A percentile compares a stretch with the other conserved stretches of the same genome.
Conservation (phyloP, 768 basidiomycete species). For the Lactarius psammicola region DNA sequence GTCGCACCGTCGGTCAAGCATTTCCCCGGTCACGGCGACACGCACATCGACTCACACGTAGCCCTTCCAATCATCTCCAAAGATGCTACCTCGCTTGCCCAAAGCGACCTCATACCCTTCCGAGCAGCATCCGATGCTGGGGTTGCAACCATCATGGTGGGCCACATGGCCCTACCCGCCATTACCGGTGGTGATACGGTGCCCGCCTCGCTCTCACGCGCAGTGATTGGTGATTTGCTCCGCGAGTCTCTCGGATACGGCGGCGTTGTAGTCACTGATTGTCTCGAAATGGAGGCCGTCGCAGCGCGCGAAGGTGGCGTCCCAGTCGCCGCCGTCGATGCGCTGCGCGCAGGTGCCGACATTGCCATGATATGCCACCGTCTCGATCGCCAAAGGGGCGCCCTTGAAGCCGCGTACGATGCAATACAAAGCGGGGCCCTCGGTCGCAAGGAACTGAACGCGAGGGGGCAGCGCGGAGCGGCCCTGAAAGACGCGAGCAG, state of each 20-base stretch:
- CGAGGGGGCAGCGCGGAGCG: conserved; percentile 47
- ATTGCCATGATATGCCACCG: conserved; percentile 76
- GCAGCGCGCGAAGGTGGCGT: conserved; percentile 47
- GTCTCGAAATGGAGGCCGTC: conserved; percentile 75
- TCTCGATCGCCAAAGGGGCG: conserved; percentile 50
- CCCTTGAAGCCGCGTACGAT: conserved; percentile 50
- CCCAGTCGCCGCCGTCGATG: conserved; percentile 53
- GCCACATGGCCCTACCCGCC: conserved; percentile 67
- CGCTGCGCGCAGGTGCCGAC: conserved; percentile 63
- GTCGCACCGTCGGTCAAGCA: conserved; percentile 67
- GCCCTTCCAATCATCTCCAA: conserved; percentile 62
- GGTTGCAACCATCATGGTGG: conserved; percentile 65
- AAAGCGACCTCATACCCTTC: conserved; percentile 62
- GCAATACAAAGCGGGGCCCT: conserved; percentile 50
- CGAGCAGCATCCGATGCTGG: conserved; percentile 39
- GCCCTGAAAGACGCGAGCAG: conserved; percentile 50
- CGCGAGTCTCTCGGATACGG: conserved; percentile 50
- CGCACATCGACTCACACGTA: conserved; percentile 67
- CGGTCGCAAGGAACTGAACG: conserved; percentile 38
- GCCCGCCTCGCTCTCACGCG: conserved; percentile 57
- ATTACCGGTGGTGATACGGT: conserved; percentile 52
- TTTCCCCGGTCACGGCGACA: conserved; percentile 75
- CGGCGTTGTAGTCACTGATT: conserved; percentile 70
- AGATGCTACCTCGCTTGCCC: conserved; percentile 40
- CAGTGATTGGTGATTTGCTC: conserved; percentile 52